Evolutionary conservation across 345 rosid species (phyloP).

Genomic region (Excoecaria agallocha): DNA sequence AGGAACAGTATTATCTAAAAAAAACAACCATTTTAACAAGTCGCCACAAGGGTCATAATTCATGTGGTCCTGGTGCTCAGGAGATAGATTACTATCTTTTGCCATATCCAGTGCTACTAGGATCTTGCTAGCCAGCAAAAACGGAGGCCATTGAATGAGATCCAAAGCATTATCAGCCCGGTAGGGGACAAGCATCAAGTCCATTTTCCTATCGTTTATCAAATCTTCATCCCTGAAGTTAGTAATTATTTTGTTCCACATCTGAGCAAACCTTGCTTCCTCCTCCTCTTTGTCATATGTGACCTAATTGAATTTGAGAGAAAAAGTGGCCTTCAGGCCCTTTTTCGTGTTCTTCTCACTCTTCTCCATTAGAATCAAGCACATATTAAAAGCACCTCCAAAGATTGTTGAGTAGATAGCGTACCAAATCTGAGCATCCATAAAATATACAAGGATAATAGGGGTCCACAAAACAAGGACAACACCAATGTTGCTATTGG

Average conservation of each 20-base stretch:
- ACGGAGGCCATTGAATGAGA: slow-evolving; percentile 97
- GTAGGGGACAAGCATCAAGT: slow-evolving; percentile 95
- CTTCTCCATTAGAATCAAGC: slow-evolving; percentile 71
- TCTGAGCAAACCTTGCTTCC: slow-evolving; percentile 94
- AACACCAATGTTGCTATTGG: slow-evolving; percentile 87
- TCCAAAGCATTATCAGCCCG: slow-evolving; percentile 95
- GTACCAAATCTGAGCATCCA: slow-evolving; percentile 99
- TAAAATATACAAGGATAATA: slow-evolving; percentile 91
- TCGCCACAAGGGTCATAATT: too few species aligned
- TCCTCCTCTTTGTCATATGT: slow-evolving; percentile 63
- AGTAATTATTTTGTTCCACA: slow-evolving; percentile 94
- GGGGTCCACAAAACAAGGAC: slow-evolving; percentile 97
- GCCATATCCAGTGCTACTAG: slow-evolving; percentile 99
- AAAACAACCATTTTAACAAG: too few species aligned
- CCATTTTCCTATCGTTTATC: slow-evolving; percentile 84
- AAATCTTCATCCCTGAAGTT: slow-evolving; percentile 98
- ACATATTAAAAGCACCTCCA: slow-evolving; percentile 85
- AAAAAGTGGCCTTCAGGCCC: slow-evolving; percentile 66
- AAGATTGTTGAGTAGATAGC: slow-evolving; percentile 93
- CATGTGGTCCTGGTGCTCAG: too few species aligned
- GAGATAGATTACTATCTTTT: slow-evolving; percentile 92
- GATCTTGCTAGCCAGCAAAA: slow-evolving; percentile 97
- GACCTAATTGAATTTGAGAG: slow-evolving; percentile 55
- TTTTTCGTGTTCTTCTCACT: slow-evolving; percentile 51
- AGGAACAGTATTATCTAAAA: too few species aligned